A percentile compares a stretch with the other conserved stretches of the same genome.
These are phyloP conservation scores for Beauveria asiatica DNA, from an alignment of 2,329 filamentous ascomycete genomes.

Conservation along the genomic window DNA sequence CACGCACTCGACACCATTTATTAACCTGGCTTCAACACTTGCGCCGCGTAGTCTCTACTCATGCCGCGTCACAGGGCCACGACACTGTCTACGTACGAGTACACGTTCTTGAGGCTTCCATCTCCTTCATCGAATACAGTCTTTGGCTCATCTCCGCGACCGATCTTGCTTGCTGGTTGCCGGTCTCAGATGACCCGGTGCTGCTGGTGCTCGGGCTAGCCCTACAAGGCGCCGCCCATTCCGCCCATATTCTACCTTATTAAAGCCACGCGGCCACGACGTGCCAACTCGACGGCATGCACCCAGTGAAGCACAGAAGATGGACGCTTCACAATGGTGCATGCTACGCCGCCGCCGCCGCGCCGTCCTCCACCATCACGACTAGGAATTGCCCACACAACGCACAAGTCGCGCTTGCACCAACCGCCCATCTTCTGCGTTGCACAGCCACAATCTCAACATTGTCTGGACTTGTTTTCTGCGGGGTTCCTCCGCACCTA, in stretches of 20 bases:
- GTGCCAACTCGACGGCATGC: background rate
- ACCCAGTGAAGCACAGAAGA: too few relatives aligned
- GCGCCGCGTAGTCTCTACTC: background rate
- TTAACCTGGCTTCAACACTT: background rate
- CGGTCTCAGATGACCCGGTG: background rate
- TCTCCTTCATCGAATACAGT: background rate
- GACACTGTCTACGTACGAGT: constrained; percentile 6
- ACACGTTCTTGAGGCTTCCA: background rate
- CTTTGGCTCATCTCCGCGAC: background rate
- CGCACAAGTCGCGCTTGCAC: background rate
- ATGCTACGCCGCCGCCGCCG: too few relatives aligned
- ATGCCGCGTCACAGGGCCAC: constrained; percentile 10
- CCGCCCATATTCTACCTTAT: background rate
- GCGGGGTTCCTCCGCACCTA: background rate
- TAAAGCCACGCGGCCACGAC: constrained; percentile 1
- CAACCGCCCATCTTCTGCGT: background rate
- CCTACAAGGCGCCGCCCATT: constrained; percentile 2
- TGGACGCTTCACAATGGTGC: too few relatives aligned
- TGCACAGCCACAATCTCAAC: constrained; percentile 2
- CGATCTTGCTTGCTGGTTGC: constrained; percentile 3
- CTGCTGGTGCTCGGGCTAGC: background rate
- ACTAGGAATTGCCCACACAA: too few relatives aligned
- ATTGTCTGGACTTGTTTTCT: background rate
- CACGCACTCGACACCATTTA: background rate
- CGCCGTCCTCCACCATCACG: too few relatives aligned